phyloP scores from a whole-genome alignment of 2,329 filamentous ascomycete species.

The Diaporthe citrichinensis region DNA sequence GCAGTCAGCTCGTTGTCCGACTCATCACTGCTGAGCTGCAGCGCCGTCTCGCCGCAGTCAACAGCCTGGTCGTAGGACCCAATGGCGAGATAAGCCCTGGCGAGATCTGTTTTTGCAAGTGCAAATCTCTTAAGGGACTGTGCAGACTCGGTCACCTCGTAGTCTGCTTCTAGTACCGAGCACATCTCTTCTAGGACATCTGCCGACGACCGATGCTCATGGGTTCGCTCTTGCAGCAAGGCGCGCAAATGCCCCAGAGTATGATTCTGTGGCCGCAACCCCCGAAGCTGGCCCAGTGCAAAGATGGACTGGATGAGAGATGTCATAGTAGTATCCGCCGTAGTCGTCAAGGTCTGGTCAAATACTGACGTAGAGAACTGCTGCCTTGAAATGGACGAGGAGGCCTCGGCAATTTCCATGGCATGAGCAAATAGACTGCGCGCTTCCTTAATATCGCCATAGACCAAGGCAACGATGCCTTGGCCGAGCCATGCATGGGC shows the following conservation, averaged over 20 bases:
- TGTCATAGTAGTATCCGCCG: constrained; percentile 64
- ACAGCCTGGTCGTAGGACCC: constrained; percentile 77
- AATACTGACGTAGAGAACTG: constrained; percentile 88
- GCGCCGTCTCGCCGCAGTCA: constrained; percentile 84
- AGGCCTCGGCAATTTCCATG: constrained; percentile 89
- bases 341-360: constrained; percentile 78
- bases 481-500: constrained; percentile 95
- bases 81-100: constrained; percentile 83
- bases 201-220: constrained; percentile 76
- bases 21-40: constrained; percentile 83
- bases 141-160: constrained; percentile 85
- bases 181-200: constrained; percentile 77
- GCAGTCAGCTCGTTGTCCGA: constrained; percentile 75
- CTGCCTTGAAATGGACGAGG: constrained; percentile 78
- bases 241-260: constrained; percentile 83
- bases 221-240: constrained; percentile 85
- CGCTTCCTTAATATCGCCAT: constrained; percentile 76
- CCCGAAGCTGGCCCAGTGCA: constrained; percentile 84
- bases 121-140: constrained; percentile 82
- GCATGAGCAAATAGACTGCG: constrained; percentile 91
- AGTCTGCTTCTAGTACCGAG: constrained; percentile 80
- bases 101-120: constrained; percentile 87
- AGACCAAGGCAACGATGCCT: constrained; percentile 82
- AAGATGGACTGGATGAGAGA: constrained; percentile 89
- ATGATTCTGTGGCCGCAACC: constrained; percentile 78